Base-by-base conservation (phyloP, 2,329 filamentous ascomycete species). In the Monosporascus sp. region DNA sequence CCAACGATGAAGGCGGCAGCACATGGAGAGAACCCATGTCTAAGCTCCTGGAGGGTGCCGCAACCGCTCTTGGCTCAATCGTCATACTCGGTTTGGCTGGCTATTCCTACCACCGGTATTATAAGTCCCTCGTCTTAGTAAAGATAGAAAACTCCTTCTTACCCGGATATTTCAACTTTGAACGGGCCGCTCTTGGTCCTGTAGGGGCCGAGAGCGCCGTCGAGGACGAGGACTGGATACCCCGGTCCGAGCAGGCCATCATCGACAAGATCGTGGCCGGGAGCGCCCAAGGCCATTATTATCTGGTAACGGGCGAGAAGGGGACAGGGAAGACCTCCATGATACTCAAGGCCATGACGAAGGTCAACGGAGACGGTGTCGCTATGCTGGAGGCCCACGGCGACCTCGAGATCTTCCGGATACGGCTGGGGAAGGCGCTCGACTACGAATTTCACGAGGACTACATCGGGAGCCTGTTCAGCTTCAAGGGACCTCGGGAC, bases 371-470 rank as follows among this genome's bases (percentile, higher is more conserved):
- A 5, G 88, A 94, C 57, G 90, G 90, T 20, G 86, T 91, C 45
- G 87, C 91, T 60, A 96, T 97, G 89, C 88, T 97, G 64, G 94
- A 97, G 72, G 92, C 93, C 1, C 93, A 97, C 70, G 87, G 91
- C 5, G 91, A 97, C 68, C 81, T 91, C 1, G 93, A 97, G 65
- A 96, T 97, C 54, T 95, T 97, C 69, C 87, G 93, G 24, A 88
- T 97, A 47, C 82, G 93, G 5, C 80, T 97, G 5, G 93, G 94
- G 37, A 96, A 96, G 68, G 90, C 91, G 2, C 78, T 97, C 48
- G 91, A 97, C 68, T 97, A 91, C 68, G 94, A 97, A 68, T 97
- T 88, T 63, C 91, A 97, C 67, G 93, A 97, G 73, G 93, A 97
- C 75, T 96, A 95, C 66, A 96, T 97, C 58, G 93, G 93, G 46